Evolutionary conservation across 2,329 filamentous ascomycete species (phyloP), one percentile per base, ranked within the genome.

Genomic region (Colletotrichum trifolii): DNA sequence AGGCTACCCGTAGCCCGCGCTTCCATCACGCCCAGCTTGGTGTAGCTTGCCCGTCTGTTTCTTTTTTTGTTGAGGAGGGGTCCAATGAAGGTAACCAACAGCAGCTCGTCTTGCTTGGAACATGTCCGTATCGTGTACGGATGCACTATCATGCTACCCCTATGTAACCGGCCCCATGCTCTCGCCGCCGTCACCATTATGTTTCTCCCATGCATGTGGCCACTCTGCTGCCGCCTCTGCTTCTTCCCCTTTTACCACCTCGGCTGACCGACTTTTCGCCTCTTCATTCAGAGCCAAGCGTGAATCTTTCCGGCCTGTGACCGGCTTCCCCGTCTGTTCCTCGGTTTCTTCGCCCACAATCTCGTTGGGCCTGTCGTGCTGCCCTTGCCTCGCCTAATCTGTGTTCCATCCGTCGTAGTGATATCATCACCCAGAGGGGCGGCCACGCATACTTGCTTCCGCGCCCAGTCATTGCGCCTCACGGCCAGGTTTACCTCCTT

Each of bases 251-350:
- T 54, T 45, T 25, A 25, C 25, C 38, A 39, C 42, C 25, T 46
- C 25, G 38, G 55, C 40, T 65, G 62, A 65, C 62, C 62, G 57
- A 65, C 62, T 65, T 65, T 65, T 65, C 25, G 12, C 35, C 13
- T 56, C 25, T 13, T 56, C 8, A 6, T 12, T 47, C 34, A 17
- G 10, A 34, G 35, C 35, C 7, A 40, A 17, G 15, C 25, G 25
- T 25, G 42, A 40, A 46, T 43, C 42, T 13, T 10, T 17, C 43
- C 34, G 38, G 17, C 13, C 36, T 40, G 34, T 43, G 12, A 25
- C 38, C 40, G 36, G 34, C 38, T 46, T 34, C 25, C 33, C 17
- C 12, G 50, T 33, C 54, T 50, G 6, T 25, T 36, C 25, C 9
- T 15, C 33, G 38, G 13, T 15, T 17, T 6, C 11, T 40, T 9